Base-by-base conservation (phyloP, 805 yeast species). In the Ogataea neopini region DNA sequence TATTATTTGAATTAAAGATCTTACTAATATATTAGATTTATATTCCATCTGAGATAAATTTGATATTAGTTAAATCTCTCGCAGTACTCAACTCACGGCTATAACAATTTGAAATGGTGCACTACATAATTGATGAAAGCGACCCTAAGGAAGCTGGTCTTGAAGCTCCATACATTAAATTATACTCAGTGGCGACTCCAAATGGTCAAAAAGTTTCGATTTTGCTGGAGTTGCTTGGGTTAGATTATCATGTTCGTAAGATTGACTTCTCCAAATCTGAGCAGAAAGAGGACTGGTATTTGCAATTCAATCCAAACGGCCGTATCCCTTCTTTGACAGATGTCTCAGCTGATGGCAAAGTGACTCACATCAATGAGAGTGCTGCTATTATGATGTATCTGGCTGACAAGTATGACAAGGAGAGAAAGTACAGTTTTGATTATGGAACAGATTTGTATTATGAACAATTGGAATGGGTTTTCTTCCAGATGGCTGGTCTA, bases 381-480 rank as follows among this genome's bases (percentile, higher is more conserved):
- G 87, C 77, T 26, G 86, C 88, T 2, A 82, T 83, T 51, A 61
- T 84, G 63, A 65, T 70, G 48, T 84, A 81, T 60, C 62, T 83
- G 33, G 80, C 78, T 45, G 86, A 81, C 53, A 79, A 74, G 51
- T 84, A 77, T 60, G 88, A 84, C 58, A 74, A 64, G 44, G 80
- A 79, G 8, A 61, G 72, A 50, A 77, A 78, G 61, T 74, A 52
- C 54, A 70, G 75, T 20, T 76, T 64, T 50, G 66, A 63, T 22
- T 51, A 59, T 5, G 72, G 69, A 2, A 63, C 80, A 22, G 60
- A 58, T 5, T 57, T 63, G 39, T 83, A 81, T 62, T 83, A 78
- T 63, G 74, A 71, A 52, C 74, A 76, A 59, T 58, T 75, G 54
- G 80, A 79, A 52, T 74, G 83, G 76, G 53, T 76, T 7, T 70